These are phyloP conservation scores for Sonneratia caseolaris DNA, from an alignment of 345 rosid species.

Conservation along the genomic window DNA sequence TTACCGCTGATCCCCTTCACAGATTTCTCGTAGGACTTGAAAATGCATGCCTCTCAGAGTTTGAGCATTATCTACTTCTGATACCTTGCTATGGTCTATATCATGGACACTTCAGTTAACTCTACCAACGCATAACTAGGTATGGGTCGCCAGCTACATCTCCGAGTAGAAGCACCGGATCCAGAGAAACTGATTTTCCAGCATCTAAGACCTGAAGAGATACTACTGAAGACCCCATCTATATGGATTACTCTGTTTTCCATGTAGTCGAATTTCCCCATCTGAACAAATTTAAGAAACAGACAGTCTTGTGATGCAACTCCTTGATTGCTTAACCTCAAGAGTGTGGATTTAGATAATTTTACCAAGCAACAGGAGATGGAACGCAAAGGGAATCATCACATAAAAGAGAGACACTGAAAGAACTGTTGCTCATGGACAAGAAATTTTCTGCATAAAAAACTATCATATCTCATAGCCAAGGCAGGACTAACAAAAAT, in stretches of 20 bases:
- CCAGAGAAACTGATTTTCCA: neutral
- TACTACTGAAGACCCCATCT: neutral
- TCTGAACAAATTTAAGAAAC: neutral
- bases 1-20: neutral
- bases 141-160: neutral
- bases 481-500: slow-evolving; percentile 8
- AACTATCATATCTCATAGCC: slow-evolving; percentile 5
- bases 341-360: no score
- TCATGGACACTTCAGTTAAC: neutral
- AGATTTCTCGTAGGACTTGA: neutral
- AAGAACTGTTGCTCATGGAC: slow-evolving; percentile 2
- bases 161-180: no score
- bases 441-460: slow-evolving; percentile 36
- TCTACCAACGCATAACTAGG: neutral
- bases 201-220: neutral
- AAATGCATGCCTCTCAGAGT: neutral
- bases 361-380: no score
- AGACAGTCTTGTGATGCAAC: neutral
- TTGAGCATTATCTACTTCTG: neutral
- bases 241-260: neutral
- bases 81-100: neutral
- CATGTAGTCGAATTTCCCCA: neutral
- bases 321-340: no score
- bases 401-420: neutral
- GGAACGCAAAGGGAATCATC: neutral